Evolutionary conservation across 164 flowering plant species (phyloP).

Genomic region (Aristolochia fimbriata): DNA sequence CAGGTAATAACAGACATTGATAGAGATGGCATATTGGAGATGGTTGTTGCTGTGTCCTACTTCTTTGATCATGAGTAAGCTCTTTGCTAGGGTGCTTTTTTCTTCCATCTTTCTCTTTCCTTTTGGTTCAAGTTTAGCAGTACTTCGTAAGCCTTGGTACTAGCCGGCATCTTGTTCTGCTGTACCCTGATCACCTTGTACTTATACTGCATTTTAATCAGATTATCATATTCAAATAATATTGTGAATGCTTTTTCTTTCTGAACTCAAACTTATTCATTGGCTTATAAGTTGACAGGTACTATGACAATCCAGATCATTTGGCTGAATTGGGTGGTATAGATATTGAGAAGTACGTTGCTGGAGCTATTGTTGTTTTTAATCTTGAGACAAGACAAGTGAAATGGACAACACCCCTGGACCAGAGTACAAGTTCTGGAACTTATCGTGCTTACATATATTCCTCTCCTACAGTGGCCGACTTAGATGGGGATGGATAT

Average conservation of each 20-base stretch:
- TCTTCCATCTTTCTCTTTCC: too few species aligned
- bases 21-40: conserved; percentile 84
- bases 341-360: conserved; percentile 85
- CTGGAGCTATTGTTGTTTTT: conserved; percentile 85
- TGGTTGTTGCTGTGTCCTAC: conserved; percentile 93
- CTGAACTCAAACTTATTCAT: conserved; percentile 12
- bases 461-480: conserved; percentile 91
- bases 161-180: too few species aligned
- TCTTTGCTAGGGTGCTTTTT: conserved; percentile 2
- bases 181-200: too few species aligned
- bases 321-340: conserved; percentile 77
- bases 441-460: conserved; percentile 78
- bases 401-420: conserved; percentile 77
- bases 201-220: too few species aligned
- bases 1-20: conserved; percentile 98
- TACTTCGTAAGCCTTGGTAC: too few species aligned
- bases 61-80: conserved; percentile 99
- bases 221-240: too few species aligned
- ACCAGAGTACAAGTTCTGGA: conserved; percentile 64
- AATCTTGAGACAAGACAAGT: conserved; percentile 94
- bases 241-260: not conserved
- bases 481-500: conserved; percentile 95
- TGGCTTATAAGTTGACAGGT: conserved; percentile 46
- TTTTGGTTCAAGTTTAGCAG: too few species aligned
- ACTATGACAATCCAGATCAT: conserved; percentile 89